Conservation (phyloP, 2,329 filamentous ascomycete species). For the Fusarium heterosporum region DNA sequence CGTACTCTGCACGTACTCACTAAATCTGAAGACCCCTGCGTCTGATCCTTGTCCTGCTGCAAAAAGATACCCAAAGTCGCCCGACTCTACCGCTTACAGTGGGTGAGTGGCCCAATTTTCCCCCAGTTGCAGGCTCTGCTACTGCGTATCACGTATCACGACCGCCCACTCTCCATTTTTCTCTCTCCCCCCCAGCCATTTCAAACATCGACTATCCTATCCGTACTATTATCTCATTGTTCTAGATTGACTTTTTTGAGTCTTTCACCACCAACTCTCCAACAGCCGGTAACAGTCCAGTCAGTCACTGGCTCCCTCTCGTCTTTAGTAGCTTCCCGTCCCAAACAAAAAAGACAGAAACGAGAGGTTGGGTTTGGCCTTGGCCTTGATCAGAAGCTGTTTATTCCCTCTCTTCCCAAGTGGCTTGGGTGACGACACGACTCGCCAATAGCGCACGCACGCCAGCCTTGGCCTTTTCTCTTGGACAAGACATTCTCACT, state of each 20-base stretch:
- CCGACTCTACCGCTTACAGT: slow-evolving; percentile 33
- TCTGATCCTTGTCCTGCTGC: neutral
- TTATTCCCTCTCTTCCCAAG: slow-evolving; percentile 19
- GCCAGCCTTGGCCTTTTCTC: slow-evolving; percentile 37
- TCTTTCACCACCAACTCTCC: neutral
- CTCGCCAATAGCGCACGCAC: slow-evolving; percentile 41
- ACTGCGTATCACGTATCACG: slow-evolving; percentile 14
- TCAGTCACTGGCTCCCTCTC: neutral
- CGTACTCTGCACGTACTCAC: neutral
- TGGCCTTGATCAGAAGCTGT: neutral
- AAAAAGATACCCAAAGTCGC: neutral
- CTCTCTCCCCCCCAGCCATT: slow-evolving; percentile 15
- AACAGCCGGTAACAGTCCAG: neutral
- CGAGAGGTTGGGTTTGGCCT: slow-evolving; percentile 27
- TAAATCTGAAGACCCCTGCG: too few relatives aligned
- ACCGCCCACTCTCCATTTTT: slow-evolving; percentile 16
- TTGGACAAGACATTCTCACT: slow-evolving; percentile 5
- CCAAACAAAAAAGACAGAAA: neutral
- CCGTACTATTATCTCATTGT: slow-evolving; percentile 1
- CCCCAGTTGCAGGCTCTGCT: slow-evolving; percentile 28
- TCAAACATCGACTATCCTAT: slow-evolving; percentile 3
- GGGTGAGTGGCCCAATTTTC: slow-evolving; percentile 27
- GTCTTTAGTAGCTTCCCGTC: neutral
- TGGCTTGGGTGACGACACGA: slow-evolving; percentile 43
- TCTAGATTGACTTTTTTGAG: neutral